These are phyloP conservation scores for Calocera cornea DNA, from an alignment of 768 basidiomycete species.

Conservation along the genomic window DNA sequence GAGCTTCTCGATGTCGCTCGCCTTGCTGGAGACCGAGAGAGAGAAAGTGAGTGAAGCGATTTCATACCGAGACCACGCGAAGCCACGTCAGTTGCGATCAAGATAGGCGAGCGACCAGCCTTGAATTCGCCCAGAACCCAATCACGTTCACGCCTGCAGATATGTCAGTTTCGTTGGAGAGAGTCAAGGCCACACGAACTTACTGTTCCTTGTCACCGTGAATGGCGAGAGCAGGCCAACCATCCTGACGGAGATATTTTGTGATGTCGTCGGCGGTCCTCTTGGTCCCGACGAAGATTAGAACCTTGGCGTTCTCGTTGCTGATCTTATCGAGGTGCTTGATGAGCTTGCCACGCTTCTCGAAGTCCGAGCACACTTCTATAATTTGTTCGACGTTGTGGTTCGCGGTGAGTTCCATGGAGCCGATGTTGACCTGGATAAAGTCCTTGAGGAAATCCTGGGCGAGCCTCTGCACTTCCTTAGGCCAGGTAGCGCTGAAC, in stretches of 20 bases:
- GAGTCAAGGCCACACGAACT: no score
- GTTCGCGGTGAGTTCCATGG: constrained; percentile 95
- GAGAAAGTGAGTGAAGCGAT: constrained; percentile 25
- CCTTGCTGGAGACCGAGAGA: constrained; percentile 4
- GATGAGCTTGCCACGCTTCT: constrained; percentile 91
- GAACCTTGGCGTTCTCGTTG: constrained; percentile 91
- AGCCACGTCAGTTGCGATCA: constrained; percentile 98
- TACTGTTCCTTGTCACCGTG: constrained; percentile 99
- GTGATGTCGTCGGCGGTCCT: constrained; percentile 97
- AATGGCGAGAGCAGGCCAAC: constrained; percentile 99
- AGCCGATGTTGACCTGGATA: constrained; percentile 98
- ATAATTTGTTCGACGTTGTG: constrained; percentile 94
- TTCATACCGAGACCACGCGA: constrained; percentile 99
- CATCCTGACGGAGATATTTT: constrained; percentile 92
- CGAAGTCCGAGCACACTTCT: constrained; percentile 93
- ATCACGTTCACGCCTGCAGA: constrained; percentile 79
- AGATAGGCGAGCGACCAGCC: constrained; percentile 89
- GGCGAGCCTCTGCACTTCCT: constrained; percentile 96
- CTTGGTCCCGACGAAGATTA: constrained; percentile 97
- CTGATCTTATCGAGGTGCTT: constrained; percentile 96
- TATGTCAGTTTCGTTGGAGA: no score
- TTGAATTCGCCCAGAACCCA: constrained; percentile 99
- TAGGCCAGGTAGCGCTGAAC: constrained; percentile 99
- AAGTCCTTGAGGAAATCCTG: constrained; percentile 92
- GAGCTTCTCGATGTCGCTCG: constrained; percentile 6